Evolutionary conservation across 352 stramenopile species (phyloP), one percentile per base, ranked within the genome.

Genomic region (Globisporangium splendens): DNA sequence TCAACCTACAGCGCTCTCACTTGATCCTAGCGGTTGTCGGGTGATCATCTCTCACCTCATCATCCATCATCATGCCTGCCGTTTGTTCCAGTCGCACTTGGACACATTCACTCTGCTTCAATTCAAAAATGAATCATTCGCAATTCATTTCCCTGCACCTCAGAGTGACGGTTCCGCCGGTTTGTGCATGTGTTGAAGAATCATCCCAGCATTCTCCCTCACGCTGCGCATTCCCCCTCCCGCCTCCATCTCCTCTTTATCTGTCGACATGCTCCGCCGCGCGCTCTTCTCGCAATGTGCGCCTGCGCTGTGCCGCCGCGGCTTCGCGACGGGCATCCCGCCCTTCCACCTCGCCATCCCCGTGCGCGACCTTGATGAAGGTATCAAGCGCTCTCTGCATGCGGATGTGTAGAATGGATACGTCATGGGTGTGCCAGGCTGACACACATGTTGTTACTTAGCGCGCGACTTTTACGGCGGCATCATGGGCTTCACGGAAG

Each of bases 381-480:
- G 81, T 91, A 35, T 35, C 28, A 8, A 35, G 28, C 28, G 7
- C 28, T 35, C 28, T 35, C 10, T 35, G 28, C 28, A 35, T 1
- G 28, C 10, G 28, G 28, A 35, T 35, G 2, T 8, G 28, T 35
- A 35, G 28, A 35, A 6, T 35, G 28, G 28, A 35, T 35, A 35
- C 28, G 5, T 35, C 28, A 18, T 24, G 13, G 46, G 54, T 47
- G n/a, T n/a, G n/a, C n/a, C n/a, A n/a, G n/a, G n/a, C 28, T 35
- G 28, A 35, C 28, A 35, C 28, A 8, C 7, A 35, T 35, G 28
- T 35, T 44, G 14, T 15, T 52, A 20, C 15, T 18, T 56, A 88
- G 95, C 96, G 50, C 96, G 96, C 59, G 62, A 87, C 15, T 98
- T 98, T 66, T 99, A 98, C 67, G 92, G 93, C 24, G 64, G 72